These are phyloP conservation scores for Kodamaea kakaduensis DNA, from an alignment of 805 yeast species.

Conservation along the genomic window DNA sequence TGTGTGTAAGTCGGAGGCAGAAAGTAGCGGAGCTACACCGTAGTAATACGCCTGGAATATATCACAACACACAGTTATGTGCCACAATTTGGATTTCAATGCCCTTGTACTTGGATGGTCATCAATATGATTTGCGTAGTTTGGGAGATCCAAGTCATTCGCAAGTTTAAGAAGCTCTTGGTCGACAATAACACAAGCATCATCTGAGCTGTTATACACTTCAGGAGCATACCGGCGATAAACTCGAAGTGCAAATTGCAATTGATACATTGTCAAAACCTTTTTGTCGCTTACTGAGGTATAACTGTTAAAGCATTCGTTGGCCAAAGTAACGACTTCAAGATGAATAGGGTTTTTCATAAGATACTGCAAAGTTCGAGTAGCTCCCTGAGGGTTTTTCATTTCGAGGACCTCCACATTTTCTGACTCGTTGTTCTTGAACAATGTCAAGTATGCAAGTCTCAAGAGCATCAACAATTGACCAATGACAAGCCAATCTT, in stretches of 20 bases:
- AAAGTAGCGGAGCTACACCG: slow-evolving; percentile 10
- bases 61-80: slow-evolving; percentile 10
- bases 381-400: slow-evolving; percentile 13
- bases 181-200: slow-evolving; percentile 4
- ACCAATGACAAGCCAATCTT: slow-evolving; percentile 32
- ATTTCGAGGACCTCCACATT: slow-evolving; percentile 11
- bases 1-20: slow-evolving; percentile 13
- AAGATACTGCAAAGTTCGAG: slow-evolving; percentile 17
- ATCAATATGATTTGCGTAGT: slow-evolving; percentile 6
- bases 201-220: slow-evolving; percentile 3
- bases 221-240: slow-evolving; percentile 17
- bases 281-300: slow-evolving; percentile 8
- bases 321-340: slow-evolving; percentile 15
- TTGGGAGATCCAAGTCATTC: slow-evolving; percentile 12
- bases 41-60: slow-evolving; percentile 8
- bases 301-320: slow-evolving; percentile 10
- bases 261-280: slow-evolving; percentile 17
- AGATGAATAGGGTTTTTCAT: slow-evolving; percentile 18
- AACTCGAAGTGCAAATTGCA: slow-evolving; percentile 15
- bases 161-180: too few relatives aligned
- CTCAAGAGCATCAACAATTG: slow-evolving; percentile 30
- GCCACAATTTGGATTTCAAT: slow-evolving; percentile 11
- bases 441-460: slow-evolving; percentile 31
- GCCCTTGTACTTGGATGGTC: too few relatives aligned
- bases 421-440: slow-evolving; percentile 15